Base-by-base conservation (phyloP, 257 asterid species). In the Echites panduratus region DNA sequence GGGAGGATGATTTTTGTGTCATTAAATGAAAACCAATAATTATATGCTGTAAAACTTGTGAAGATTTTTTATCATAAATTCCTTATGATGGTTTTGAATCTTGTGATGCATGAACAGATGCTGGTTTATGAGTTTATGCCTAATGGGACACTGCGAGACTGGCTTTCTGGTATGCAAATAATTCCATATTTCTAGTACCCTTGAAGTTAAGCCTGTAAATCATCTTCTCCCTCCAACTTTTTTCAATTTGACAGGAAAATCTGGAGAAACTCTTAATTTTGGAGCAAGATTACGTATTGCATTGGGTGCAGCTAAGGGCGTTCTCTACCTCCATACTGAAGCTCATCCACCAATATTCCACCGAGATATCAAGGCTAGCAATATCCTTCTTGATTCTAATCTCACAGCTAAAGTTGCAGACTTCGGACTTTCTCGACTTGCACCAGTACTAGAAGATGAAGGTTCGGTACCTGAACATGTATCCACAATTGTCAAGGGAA, bases 301-400 rank as follows among this genome's bases (percentile, higher is more conserved):
- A 9, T 53, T 90, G 66, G 95, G 88, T 63, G 87, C 98, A 66
- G 84, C 98, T 4, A 90, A 90, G 78, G 96, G 97, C 72, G 82
- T 92, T 75, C 90, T 90, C n/a, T 88, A 92, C 85, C 98, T 92
- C 73, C 98, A 92, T 58, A 86, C 97, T 0, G 97, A 92, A 87
- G 98, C 96, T 26, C 73, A 92, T 73, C 97, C 96, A 24, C 98
- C 98, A 1, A 88, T 92, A 76, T 87, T 90, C 75, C 96, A 92
- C 73, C 90, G 98, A 27, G 98, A 92, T 76, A 84, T 92, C 73
- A 92, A 92, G 80, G 94, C 98, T 63, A 92, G 87, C 53, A 92
- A 92, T 82, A 92, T 90, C 76, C 85, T 92, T 62, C 81, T 92
- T 63, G 98, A 92, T 77, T 83, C 96, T 70, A 92, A 81, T 66